Evolutionary conservation across 139 green algal species (phyloP).

Genomic region (Volvox africanus): DNA sequence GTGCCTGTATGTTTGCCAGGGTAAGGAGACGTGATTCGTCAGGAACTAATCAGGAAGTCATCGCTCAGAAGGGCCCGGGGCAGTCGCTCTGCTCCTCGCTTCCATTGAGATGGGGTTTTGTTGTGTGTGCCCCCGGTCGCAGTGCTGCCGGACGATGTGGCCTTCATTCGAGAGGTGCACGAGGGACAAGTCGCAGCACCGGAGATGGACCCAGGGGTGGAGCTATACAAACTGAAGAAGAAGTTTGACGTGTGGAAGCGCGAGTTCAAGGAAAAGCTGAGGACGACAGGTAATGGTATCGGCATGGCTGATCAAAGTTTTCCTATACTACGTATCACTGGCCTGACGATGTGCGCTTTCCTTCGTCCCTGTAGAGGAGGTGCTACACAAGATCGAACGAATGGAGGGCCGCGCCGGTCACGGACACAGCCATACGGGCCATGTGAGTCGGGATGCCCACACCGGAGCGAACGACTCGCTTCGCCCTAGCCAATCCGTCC

Average conservation of each 20-base stretch:
- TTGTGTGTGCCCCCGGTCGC: background rate
- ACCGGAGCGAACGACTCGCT: background rate
- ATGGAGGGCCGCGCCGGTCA: constrained; percentile 21
- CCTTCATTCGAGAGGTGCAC: constrained; percentile 71
- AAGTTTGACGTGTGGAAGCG: constrained; percentile 74
- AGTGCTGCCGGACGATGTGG: constrained; percentile 68
- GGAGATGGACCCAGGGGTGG: constrained; percentile 67
- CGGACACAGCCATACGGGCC: background rate
- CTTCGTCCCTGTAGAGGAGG: constrained; percentile 42
- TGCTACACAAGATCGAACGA: constrained; percentile 50
- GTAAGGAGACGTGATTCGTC: no score
- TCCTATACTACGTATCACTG: background rate
- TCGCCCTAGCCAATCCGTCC: constrained; percentile 27
- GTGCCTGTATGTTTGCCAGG: no score
- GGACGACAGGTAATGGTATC: constrained; percentile 27
- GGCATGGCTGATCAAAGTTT: background rate
- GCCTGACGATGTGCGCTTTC: background rate
- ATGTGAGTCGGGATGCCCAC: background rate
- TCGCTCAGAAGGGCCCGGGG: no score
- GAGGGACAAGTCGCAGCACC: constrained; percentile 57
- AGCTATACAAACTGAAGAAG: constrained; percentile 67
- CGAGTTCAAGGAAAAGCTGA: constrained; percentile 68
- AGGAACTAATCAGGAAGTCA: no score
- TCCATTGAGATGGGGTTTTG: no score
- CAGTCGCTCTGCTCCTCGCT: no score